phyloP scores from a whole-genome alignment of 495 filamentous ascomycete genomes.

The Platismatia glauca region DNA sequence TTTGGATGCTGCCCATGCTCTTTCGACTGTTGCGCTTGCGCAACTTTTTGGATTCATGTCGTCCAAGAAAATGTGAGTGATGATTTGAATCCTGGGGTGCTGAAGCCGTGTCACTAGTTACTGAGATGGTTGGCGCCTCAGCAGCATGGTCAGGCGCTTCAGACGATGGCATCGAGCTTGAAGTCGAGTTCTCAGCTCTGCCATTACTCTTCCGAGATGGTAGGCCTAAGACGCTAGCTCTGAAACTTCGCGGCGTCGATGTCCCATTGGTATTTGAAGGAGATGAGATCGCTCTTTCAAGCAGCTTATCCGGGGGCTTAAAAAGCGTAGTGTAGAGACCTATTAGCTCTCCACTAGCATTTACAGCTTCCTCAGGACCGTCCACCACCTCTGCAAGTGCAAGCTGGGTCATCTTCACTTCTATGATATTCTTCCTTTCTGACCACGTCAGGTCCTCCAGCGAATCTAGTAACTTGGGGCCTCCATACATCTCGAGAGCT shows the following conservation, averaged over 20 bases:
- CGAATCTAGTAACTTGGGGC: constrained; percentile 24
- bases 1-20: constrained; percentile 32
- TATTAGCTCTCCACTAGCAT: constrained; percentile 71
- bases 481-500: constrained; percentile 74
- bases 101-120: constrained; percentile 37
- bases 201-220: constrained; percentile 24
- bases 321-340: constrained; percentile 75
- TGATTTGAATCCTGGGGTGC: constrained; percentile 19
- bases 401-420: constrained; percentile 91
- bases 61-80: constrained; percentile 23
- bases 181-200: constrained; percentile 6
- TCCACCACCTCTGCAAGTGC: constrained; percentile 73
- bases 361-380: constrained; percentile 73
- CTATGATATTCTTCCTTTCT: constrained; percentile 73
- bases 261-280: constrained; percentile 65
- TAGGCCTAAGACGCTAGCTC: constrained; percentile 65
- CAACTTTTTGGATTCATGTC: constrained; percentile 39
- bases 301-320: constrained; percentile 40
- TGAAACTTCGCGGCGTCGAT: constrained; percentile 61
- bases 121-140: constrained; percentile 41
- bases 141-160: constrained; percentile 6
- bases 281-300: constrained; percentile 29
- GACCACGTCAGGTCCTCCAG: constrained; percentile 58
- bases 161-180: constrained; percentile 14
- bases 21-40: constrained; percentile 39